These are phyloP conservation scores for Xylariaceae sp. DNA, from an alignment of 2,329 filamentous ascomycete genomes.

Conservation along the genomic window DNA sequence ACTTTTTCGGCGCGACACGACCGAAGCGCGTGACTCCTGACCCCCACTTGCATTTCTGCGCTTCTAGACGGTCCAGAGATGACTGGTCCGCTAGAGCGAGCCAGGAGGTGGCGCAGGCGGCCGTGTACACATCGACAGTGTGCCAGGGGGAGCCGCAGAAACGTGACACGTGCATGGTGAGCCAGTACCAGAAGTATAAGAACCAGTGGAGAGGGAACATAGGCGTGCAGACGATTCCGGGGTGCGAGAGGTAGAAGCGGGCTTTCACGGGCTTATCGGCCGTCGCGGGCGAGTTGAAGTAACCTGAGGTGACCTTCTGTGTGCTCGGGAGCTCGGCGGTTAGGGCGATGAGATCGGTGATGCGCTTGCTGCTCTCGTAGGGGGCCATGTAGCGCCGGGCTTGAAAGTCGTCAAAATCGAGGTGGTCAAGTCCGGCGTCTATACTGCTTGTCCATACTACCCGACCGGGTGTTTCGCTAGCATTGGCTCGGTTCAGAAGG, in stretches of 20 bases:
- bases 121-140: slow-evolving; percentile 66
- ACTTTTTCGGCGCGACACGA: slow-evolving; percentile 60
- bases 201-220: slow-evolving; percentile 71
- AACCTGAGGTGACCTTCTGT: slow-evolving; percentile 50
- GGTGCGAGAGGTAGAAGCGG: slow-evolving; percentile 73
- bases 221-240: slow-evolving; percentile 76
- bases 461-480: slow-evolving; percentile 49
- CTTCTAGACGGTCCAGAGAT: slow-evolving; percentile 51
- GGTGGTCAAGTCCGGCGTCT: slow-evolving; percentile 53
- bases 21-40: slow-evolving; percentile 59
- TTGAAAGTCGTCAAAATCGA: slow-evolving; percentile 71
- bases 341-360: slow-evolving; percentile 79
- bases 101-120: slow-evolving; percentile 72
- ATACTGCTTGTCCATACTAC: slow-evolving; percentile 86
- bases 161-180: slow-evolving; percentile 65
- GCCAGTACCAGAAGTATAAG: slow-evolving; percentile 63
- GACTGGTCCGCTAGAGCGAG: slow-evolving; percentile 64
- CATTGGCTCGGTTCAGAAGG: slow-evolving; percentile 53
- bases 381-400: slow-evolving; percentile 56
- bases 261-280: slow-evolving; percentile 40
- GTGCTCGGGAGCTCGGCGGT: slow-evolving; percentile 64
- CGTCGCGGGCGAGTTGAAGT: slow-evolving; percentile 40
- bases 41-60: slow-evolving; percentile 73
- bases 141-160: slow-evolving; percentile 88
- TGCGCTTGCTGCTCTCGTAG: slow-evolving; percentile 83